Base-by-base conservation (phyloP, 2,329 filamentous ascomycete genomes). In the Colletotrichum echinochloae region DNA sequence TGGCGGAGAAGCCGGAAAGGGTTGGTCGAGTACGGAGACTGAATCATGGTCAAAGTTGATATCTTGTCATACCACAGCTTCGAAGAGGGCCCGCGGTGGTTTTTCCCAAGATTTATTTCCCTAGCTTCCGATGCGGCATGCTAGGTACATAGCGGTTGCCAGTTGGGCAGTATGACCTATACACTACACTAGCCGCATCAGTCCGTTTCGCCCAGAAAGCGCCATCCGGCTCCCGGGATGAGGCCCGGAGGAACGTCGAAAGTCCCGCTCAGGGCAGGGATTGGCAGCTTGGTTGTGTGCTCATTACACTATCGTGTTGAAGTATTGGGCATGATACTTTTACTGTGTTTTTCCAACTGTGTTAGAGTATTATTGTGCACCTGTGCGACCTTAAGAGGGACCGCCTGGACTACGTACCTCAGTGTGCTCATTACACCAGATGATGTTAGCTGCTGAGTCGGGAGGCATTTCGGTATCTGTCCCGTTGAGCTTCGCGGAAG, bases 111-210 rank as follows among this genome's bases (percentile, higher is more conserved):
- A 51, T 57, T 60, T 68, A 51, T 57, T 60, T 68, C 41, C 59
- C 67, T 56, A 60, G 67, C 67, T 70, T 70, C 67, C 67, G 63
- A 61, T 70, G 63, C 67, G 48, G 67, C 63, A 59, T 68, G 57
- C 52, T 57, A 48, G 51, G 30, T 37, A n/a, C n/a, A n/a, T n/a
- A n/a, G n/a, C n/a, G n/a, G n/a, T n/a, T n/a, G n/a, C n/a, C n/a
- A 56, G 51, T 30, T 35, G 37, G 41, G 56, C 51, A 52, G 41
- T 46, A 49, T 23, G 56, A 44, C 66, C 26, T 44, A 28, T 54
- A 41, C 44, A 30, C 30, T 30, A 55, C 30, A 55, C 20, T 35
- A 62, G 48, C 30, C 46, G 39, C 54, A 65, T 46, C 46, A 57
- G 57, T 46, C 46, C 60, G 46, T 68, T 60, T 66, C 48, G 62